Evolutionary conservation across 768 basidiomycete species (phyloP), one percentile per base, ranked within the genome.

Genomic region (Suillus brevipes): DNA sequence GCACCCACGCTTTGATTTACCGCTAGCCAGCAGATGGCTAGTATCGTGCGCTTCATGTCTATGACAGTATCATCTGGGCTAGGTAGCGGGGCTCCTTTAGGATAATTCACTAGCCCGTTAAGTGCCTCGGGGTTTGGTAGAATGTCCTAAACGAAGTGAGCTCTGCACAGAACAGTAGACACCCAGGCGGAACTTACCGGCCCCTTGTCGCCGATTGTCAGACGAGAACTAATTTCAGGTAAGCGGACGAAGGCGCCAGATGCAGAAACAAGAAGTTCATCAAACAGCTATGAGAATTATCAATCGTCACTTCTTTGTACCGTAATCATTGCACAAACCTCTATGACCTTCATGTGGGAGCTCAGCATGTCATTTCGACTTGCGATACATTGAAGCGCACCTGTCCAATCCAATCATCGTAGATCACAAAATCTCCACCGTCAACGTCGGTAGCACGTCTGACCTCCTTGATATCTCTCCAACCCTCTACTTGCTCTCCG

Each of bases 351-450:
- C 40, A 66, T 36, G 38, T 31, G 40, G 58, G 25, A 63, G 52
- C 60, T 43, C 65, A 38, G 47, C 37, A 61, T 34, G 10, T 40
- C 34, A 60, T 60, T 57, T 59, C n/a, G 42, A 37, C 23, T 23
- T 34, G 53, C 47, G 53, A 58, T 59, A 43, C n/a, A 38, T 72
- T 59, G 58, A n/a, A 59, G 58, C 85, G 73, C 74, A 92, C 92
- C 83, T 94, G 92, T 61, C 95, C 95, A 71, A 97, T 80, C 95
- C 95, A 97, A 74, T 94, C 87, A 68, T 91, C 85, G 71, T 87
- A 87, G 20, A 88, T 80, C 57, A 96, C 92, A 79, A 89, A 92
- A 75, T 95, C 93, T 7, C 91, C 89, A 45, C 91, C 82, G 65
- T 91, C 91, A 31, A 91, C 83, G 36, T 87, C 84, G 38, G 81